Base-by-base conservation (phyloP, 768 basidiomycete species). In the Boletus pseudo-olivaceus region DNA sequence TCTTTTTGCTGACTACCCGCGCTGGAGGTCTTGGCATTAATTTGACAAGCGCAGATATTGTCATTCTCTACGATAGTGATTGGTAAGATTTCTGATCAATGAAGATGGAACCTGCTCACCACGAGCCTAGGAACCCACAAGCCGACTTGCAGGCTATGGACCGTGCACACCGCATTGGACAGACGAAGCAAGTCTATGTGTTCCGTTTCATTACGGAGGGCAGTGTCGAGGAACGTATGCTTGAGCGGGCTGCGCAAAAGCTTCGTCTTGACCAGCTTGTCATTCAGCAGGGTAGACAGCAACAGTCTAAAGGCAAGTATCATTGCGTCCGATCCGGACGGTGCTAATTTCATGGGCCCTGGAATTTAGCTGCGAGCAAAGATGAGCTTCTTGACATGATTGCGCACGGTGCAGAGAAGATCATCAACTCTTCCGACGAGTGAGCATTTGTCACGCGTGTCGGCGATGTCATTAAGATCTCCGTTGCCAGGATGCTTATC, bases 121-220 rank as follows among this genome's bases (percentile, higher is more conserved):
- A 20, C 27, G 43, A 7, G 41, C 19, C 60, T 38, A 93, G 89
- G 93, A 99, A 98, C 70, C 96, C 97, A 2, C 97, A 99, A 74
- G 97, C 96, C 2, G 97, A 99, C 76, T 73, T 99, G 43, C 97
- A 99, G 69, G 97, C 97, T 5, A 98, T 97, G 96, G 94, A 98
- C 66, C 90, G 93, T 53, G 94, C 94, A 0, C 96, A 99, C 69
- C 84, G 95, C 20, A 98, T 99, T 45, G 96, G 96, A 6, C 96
- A 98, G 73, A 97, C 84, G 27, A 86, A 78, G 60, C 93, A 93
- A 2, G 93, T 97, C 34, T 77, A 97, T 40, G 85, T 97, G 46
- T 96, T 92, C 74, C 80, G 95, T 34, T 79, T 98, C 7, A 83
- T 96, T 33, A 88, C 85, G 26, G 86, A 83, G 17, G 87, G 92